A percentile compares a stretch with the other conserved stretches of the same genome.
Evolutionary conservation across 805 yeast genomes (phyloP).

Genomic region (Barnettozyma californica): DNA sequence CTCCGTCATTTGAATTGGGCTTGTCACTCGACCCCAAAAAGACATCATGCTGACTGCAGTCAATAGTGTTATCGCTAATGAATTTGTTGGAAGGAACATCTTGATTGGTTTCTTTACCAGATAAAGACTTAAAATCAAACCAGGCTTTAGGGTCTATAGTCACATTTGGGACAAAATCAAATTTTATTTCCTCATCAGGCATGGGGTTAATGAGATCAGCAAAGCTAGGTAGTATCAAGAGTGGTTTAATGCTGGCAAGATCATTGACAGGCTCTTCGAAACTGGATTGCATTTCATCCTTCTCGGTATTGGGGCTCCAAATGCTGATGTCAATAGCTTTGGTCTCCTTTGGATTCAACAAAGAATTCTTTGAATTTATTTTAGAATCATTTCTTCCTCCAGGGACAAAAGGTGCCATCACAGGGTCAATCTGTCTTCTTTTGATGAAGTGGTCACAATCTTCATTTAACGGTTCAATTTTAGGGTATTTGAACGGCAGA

Average conservation of each 20-base stretch:
- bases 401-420: background rate
- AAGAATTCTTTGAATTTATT: background rate
- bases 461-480: background rate
- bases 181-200: background rate
- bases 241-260: background rate
- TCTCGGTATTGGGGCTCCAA: background rate
- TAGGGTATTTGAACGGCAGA: background rate
- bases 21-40: background rate
- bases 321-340: background rate
- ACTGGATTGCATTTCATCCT: background rate
- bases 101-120: background rate
- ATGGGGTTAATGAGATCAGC: background rate
- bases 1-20: background rate
- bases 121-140: background rate
- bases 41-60: background rate
- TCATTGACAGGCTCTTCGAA: background rate
- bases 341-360: background rate
- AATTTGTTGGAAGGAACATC: background rate
- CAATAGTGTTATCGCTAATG: background rate
- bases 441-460: background rate
- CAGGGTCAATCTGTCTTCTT: background rate
- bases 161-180: background rate
- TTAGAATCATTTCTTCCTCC: background rate
- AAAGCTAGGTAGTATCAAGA: background rate
- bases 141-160: background rate